A percentile compares a stretch with the other conserved stretches of the same genome.
phyloP scores from a whole-genome alignment of 805 yeast species.

The Priceomyces melissophilus region DNA sequence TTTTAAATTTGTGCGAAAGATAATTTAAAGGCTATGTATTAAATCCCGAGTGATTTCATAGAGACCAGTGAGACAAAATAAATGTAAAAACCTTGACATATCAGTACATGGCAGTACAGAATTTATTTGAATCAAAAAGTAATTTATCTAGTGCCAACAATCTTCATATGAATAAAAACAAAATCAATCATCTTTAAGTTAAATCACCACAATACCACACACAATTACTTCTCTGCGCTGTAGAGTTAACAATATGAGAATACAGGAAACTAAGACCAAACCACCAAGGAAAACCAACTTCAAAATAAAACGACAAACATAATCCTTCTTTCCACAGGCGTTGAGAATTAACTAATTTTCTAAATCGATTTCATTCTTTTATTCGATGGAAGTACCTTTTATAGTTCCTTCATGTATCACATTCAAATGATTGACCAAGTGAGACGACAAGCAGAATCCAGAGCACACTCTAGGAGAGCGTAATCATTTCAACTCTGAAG shows the following conservation, averaged over 20 bases:
- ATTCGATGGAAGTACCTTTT: constrained; percentile 10
- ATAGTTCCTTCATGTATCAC: constrained; percentile 8
- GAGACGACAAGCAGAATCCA: constrained; percentile 12
- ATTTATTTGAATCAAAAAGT: no score
- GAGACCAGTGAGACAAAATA: no score
- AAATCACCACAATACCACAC: not conserved
- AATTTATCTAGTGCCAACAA: no score
- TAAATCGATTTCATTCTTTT: constrained; percentile 30
- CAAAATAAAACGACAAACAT: constrained; percentile 28
- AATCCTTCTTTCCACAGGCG: constrained; percentile 36
- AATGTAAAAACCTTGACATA: no score
- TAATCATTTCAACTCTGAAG: constrained; percentile 12
- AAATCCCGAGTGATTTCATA: no score
- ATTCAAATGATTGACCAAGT: constrained; percentile 9
- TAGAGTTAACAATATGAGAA: constrained; percentile 35
- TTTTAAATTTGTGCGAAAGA: no score
- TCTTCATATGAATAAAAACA: no score
- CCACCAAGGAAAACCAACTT: constrained; percentile 26
- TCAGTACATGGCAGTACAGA: no score
- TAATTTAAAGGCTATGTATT: no score
- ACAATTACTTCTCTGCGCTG: constrained; percentile 3
- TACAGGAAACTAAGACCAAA: constrained; percentile 31
- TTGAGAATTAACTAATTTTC: constrained; percentile 35
- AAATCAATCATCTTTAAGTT: no score
- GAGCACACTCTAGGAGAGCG: constrained; percentile 16